These are phyloP conservation scores for Populus tomentosa DNA, from an alignment of 441 rosid species.

Conservation along the genomic window DNA sequence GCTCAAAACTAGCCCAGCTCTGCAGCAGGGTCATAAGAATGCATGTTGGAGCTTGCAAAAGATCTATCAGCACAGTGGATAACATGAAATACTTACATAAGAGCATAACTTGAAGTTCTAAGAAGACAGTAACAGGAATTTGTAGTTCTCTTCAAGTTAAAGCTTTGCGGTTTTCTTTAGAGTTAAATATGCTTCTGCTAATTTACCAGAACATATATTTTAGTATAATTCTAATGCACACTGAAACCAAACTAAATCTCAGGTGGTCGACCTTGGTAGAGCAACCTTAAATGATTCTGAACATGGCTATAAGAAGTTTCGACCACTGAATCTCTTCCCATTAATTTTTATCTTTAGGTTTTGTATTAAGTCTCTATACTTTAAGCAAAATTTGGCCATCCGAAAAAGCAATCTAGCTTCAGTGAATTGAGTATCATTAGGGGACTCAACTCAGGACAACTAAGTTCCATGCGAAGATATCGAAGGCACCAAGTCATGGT, in stretches of 20 bases:
- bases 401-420: background rate
- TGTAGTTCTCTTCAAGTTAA: too few species aligned
- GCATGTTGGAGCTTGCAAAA: background rate
- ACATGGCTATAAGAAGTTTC: background rate
- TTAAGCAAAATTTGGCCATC: background rate
- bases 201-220: background rate
- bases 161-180: background rate
- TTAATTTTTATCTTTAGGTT: background rate
- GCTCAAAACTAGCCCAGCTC: slow-evolving; percentile 89
- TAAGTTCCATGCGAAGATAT: background rate
- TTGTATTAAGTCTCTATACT: background rate
- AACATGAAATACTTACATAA: background rate
- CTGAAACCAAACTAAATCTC: background rate
- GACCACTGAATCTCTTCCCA: background rate
- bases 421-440: background rate
- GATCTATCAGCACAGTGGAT: background rate
- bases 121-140: background rate
- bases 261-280: background rate
- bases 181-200: background rate
- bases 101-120: background rate
- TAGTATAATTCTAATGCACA: background rate
- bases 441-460: background rate
- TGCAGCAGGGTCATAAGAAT: slow-evolving; percentile 33
- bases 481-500: background rate
- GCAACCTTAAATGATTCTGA: background rate